Conservation (phyloP, 2,329 filamentous ascomycete genomes). For the Daldinia sp. region DNA sequence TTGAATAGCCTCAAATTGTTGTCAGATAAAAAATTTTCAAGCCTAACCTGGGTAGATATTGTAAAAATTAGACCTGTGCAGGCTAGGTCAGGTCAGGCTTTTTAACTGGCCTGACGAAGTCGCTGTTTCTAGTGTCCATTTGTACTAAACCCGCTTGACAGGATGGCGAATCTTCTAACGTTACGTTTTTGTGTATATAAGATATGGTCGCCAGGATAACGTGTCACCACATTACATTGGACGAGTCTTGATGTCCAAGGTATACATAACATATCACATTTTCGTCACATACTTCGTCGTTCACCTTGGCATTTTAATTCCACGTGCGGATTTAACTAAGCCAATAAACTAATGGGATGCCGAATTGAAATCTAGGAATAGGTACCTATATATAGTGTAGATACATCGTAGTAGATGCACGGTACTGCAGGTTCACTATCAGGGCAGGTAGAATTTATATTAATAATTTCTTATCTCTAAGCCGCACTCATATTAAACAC, state of each 20-base stretch:
- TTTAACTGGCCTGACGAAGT: no score
- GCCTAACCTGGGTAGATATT: no score
- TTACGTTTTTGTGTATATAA: neutral
- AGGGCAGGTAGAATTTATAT: no score
- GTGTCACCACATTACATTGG: constrained; percentile 6
- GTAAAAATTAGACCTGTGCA: no score
- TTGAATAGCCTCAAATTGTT: no score
- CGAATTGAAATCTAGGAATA: neutral
- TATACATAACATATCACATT: neutral
- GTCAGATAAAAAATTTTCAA: no score
- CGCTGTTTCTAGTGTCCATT: no score
- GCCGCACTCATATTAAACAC: neutral
- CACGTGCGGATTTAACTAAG: neutral
- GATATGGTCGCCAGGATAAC: neutral
- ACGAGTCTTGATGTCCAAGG: neutral
- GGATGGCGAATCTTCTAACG: neutral
- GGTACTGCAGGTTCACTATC: no score
- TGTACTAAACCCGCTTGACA: constrained; percentile 12
- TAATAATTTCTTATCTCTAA: neutral
- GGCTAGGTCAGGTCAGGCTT: no score
- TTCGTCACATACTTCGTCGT: neutral
- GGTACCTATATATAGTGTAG: neutral
- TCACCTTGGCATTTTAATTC: neutral
- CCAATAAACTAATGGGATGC: constrained; percentile 2
- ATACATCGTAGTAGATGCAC: no score